Evolutionary conservation across 306 rosid species (phyloP), one percentile per base, ranked within the genome.

Genomic region (Oxytropis ochrocephala): DNA sequence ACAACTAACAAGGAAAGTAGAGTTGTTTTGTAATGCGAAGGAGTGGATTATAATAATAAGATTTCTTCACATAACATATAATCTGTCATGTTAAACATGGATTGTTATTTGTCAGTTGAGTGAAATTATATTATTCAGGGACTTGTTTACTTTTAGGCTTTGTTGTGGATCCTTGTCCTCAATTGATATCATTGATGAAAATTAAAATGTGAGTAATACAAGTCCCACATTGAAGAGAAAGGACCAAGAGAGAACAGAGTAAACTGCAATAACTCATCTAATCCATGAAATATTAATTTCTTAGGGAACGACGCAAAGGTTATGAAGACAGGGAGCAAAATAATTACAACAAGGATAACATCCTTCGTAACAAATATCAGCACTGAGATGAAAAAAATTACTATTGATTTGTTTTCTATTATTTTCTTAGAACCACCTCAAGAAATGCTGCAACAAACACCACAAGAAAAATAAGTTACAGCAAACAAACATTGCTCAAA

Each of bases 111-210:
- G 49, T 74, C 27, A 14, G 43, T 38, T 44, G 38, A n/a, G n/a
- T 52, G 76, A 69, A 61, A 74, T 29, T 9, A 66, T 43, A 79
- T 11, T 42, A 44, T 59, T 50, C 41, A 21, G 14, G 64, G 43
- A 74, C 27, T 66, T 79, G 7, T 59, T 70, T 47, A 63, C 33
- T 53, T 64, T 54, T 50, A 35, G 18, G 36, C 21, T 67, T 41
- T 53, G 51, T 57, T 1, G 14, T 24, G 36, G 72, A 42, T 60
- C 35, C 29, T 42, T 52, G 14, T 24, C 47, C 67, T 16, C 11
- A 51, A 61, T 51, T 41, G 10, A 18, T 50, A 75, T 49, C 19
- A 58, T 17, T 27, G 48, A 12, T 36, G 27, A 54, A 7, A 67
- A 59, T 8, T 50, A 57, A 69, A 33, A 55, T 17, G 47, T 3